phyloP scores from a whole-genome alignment of 2,329 filamentous ascomycete species.

The Paracorniculantispora psalliotae region DNA sequence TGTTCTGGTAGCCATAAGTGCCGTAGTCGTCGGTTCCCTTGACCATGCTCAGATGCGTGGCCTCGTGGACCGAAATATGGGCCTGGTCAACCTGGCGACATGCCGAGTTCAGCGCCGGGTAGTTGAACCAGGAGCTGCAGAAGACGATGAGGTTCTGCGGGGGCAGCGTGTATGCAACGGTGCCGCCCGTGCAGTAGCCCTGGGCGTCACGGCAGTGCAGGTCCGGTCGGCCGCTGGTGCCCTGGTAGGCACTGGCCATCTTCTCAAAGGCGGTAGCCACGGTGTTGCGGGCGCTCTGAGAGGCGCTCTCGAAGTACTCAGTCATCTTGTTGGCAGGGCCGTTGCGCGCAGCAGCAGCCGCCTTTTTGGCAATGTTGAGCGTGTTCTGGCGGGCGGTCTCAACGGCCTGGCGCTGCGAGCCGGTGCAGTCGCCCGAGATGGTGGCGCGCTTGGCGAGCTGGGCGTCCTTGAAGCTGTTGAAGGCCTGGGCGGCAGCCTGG shows the following conservation, averaged over 20 bases:
- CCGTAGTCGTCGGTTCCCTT: constrained; percentile 51
- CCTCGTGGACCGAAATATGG: constrained; percentile 46
- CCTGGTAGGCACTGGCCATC: constrained; percentile 38
- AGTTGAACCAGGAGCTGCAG: constrained; percentile 45
- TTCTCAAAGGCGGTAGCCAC: constrained; percentile 42
- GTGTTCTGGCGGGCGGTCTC: constrained; percentile 47
- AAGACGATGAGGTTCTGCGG: constrained; percentile 48
- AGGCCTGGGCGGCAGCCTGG: constrained; percentile 42
- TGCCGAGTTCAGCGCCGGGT: constrained; percentile 39
- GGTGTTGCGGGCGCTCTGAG: constrained; percentile 32
- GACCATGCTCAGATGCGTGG: constrained; percentile 49
- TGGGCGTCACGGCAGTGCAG: constrained; percentile 14
- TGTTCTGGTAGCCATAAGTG: constrained; percentile 44
- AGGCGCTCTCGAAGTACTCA: constrained; percentile 55
- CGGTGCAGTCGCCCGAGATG: constrained; percentile 46
- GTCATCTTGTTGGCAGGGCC: constrained; percentile 40
- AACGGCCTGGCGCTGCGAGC: constrained; percentile 37
- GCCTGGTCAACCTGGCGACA: constrained; percentile 60
- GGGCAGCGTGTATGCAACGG: constrained; percentile 54
- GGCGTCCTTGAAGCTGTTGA: constrained; percentile 36
- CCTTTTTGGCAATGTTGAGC: constrained; percentile 43
- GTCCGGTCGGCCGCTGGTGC: constrained; percentile 15
- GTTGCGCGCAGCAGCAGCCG: constrained; percentile 42
- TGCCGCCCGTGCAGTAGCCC: constrained; percentile 20
- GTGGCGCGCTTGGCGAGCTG: constrained; percentile 38